Evolutionary conservation across 1,284 basidiomycete species (phyloP).

Genomic region (Tremellales sp.): DNA sequence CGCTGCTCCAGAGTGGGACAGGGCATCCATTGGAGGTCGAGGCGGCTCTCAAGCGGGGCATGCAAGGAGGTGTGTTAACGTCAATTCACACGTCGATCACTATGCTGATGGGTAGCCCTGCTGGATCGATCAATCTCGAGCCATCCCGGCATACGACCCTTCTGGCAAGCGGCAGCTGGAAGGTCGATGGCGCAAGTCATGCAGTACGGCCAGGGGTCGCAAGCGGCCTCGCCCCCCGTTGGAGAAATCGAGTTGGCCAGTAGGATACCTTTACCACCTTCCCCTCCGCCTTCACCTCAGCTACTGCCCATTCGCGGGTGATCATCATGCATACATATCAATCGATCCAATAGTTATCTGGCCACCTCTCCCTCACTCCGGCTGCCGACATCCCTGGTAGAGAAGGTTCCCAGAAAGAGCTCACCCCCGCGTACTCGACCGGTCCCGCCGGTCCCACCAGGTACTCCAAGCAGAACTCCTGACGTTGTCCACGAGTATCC

Average conservation of each 20-base stretch:
- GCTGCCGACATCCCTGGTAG: too few species aligned
- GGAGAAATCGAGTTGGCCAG: constrained; percentile 9
- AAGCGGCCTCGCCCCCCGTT: neutral
- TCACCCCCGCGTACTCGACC: too few species aligned
- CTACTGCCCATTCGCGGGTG: too few species aligned
- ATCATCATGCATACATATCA: too few species aligned
- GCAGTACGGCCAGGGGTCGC: too few species aligned
- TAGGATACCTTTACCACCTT: constrained; percentile 21
- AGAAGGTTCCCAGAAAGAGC: too few species aligned
- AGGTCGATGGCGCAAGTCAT: neutral
- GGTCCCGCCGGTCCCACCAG: too few species aligned
- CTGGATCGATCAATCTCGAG: constrained; percentile 19
- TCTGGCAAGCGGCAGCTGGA: constrained; percentile 11
- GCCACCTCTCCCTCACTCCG: too few species aligned
- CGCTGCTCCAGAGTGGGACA: constrained; percentile 16
- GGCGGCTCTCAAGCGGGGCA: constrained; percentile 11
- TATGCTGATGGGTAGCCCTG: constrained; percentile 14
- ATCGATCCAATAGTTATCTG: too few species aligned
- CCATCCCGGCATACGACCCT: constrained; percentile 21
- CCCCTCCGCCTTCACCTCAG: constrained; percentile 26
- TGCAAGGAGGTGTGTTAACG: constrained; percentile 23
- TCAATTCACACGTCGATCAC: neutral
- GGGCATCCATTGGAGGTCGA: constrained; percentile 9
- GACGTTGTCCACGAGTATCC: too few species aligned
- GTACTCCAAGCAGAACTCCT: too few species aligned